A percentile compares a stretch with the other conserved stretches of the same genome.
phyloP scores from a whole-genome alignment of 1,284 basidiomycete species.

The Tylopilus sp. region DNA sequence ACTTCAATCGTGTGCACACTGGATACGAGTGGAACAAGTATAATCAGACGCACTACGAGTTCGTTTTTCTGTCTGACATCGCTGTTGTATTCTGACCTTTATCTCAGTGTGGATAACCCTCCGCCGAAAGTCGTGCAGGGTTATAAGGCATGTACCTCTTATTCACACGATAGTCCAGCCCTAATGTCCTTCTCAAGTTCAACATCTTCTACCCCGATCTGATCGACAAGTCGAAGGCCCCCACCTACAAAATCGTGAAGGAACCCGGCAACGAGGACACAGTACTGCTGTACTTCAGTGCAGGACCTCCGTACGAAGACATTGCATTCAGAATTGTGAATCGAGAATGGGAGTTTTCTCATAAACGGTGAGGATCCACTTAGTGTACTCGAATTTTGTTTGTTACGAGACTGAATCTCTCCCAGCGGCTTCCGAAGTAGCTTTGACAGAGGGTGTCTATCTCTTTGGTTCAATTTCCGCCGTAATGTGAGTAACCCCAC shows the following conservation, averaged over 20 bases:
- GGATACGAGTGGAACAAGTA: constrained; percentile 99
- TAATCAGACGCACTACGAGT: constrained; percentile 99
- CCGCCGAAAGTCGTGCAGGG: constrained; percentile 98
- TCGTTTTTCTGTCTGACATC: constrained; percentile 37
- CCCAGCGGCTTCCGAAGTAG: constrained; percentile 79
- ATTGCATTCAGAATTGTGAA: constrained; percentile 98
- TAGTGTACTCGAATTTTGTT: neutral
- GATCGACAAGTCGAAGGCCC: constrained; percentile 95
- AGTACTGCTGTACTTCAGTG: constrained; percentile 88
- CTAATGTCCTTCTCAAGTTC: constrained; percentile 51
- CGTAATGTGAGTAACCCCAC: constrained; percentile 64
- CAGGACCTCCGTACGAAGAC: constrained; percentile 98
- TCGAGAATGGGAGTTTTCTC: constrained; percentile 97
- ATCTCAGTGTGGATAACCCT: constrained; percentile 83
- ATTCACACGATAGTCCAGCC: constrained; percentile 15
- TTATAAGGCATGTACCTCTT: constrained; percentile 72
- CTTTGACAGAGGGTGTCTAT: constrained; percentile 82
- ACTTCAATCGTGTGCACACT: constrained; percentile 99
- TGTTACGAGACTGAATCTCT: constrained; percentile 15
- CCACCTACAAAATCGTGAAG: constrained; percentile 91
- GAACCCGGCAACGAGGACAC: constrained; percentile 95
- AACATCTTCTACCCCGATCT: constrained; percentile 96
- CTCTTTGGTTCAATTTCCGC: constrained; percentile 85
- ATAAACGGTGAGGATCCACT: constrained; percentile 70
- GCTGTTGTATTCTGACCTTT: constrained; percentile 8